These are phyloP conservation scores for Oxytropis ochrocephala DNA, from an alignment of 306 rosid genomes.

Conservation along the genomic window DNA sequence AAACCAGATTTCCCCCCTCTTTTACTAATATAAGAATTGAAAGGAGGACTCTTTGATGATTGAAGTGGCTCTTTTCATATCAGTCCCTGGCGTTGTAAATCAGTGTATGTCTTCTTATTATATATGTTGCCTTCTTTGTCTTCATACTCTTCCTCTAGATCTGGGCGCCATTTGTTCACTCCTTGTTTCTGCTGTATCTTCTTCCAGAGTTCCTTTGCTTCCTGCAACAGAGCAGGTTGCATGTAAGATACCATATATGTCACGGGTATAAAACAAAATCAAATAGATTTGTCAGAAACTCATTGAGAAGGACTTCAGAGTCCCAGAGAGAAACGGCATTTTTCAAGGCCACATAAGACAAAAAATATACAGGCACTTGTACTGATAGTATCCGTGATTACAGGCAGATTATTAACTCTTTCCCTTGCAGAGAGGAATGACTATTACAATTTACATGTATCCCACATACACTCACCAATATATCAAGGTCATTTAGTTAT, in stretches of 20 bases:
- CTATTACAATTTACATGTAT: not conserved
- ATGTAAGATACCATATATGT: conserved; percentile 4
- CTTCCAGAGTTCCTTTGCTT: conserved; percentile 95
- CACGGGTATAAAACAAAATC: not conserved
- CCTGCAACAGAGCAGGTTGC: conserved; percentile 43
- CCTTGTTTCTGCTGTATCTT: conserved; percentile 89
- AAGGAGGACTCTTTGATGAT: conserved; percentile 2
- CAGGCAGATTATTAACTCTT: not conserved
- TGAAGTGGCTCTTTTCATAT: conserved; percentile 37
- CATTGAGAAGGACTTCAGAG: not conserved
- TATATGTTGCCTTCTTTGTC: conserved; percentile 97
- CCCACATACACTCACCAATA: not conserved
- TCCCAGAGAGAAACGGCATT: not conserved
- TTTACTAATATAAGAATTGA: not conserved
- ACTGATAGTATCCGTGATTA: not conserved
- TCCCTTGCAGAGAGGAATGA: not conserved
- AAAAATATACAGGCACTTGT: not conserved
- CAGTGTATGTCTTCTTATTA: conserved; percentile 93
- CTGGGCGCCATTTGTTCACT: conserved; percentile 95
- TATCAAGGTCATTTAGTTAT: not conserved
- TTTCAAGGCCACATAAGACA: not conserved
- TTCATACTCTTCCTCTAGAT: conserved; percentile 97
- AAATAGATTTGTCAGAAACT: not conserved
- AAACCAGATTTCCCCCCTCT: not conserved
- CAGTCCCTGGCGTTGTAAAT: conserved; percentile 94